Percentiles rank a stretch among this genome's conserved stretches.
Evolutionary conservation across 2,329 filamentous ascomycete species (phyloP).

Genomic region (Fusarium aywerte): DNA sequence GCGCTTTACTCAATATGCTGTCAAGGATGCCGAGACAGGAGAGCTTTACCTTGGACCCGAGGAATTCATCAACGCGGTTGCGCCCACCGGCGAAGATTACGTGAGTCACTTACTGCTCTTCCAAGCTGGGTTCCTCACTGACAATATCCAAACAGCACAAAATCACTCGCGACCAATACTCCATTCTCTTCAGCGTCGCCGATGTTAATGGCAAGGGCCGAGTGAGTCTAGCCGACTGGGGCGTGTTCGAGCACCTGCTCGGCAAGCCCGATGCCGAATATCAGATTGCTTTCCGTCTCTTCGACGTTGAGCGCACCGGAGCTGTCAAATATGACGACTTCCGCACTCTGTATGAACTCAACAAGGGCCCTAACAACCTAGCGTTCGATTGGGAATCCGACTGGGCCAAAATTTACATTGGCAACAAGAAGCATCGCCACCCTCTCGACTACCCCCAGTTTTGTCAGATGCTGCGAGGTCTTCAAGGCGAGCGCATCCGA

Average conservation of each 20-base stretch:
- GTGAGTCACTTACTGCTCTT: slow-evolving; percentile 65
- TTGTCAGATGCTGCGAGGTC: slow-evolving; percentile 94
- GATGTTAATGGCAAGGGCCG: slow-evolving; percentile 80
- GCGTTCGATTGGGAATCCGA: slow-evolving; percentile 98
- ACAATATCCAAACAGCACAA: slow-evolving; percentile 76
- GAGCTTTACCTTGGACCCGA: slow-evolving; percentile 83
- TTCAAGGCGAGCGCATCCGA: slow-evolving; percentile 94
- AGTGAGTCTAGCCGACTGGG: slow-evolving; percentile 87
- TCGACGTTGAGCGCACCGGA: slow-evolving; percentile 86
- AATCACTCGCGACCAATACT: slow-evolving; percentile 95
- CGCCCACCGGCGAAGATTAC: slow-evolving; percentile 87
- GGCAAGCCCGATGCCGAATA: slow-evolving; percentile 97
- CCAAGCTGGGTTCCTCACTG: slow-evolving; percentile 15
- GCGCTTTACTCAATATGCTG: slow-evolving; percentile 80
- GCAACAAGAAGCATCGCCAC: slow-evolving; percentile 86
- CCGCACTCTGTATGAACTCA: slow-evolving; percentile 83
- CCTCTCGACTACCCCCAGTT: slow-evolving; percentile 96
- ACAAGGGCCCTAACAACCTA: slow-evolving; percentile 85
- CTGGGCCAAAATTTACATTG: slow-evolving; percentile 95
- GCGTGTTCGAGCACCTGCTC: slow-evolving; percentile 91
- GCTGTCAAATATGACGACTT: slow-evolving; percentile 91
- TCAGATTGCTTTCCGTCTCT: slow-evolving; percentile 96
- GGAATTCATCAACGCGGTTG: slow-evolving; percentile 92
- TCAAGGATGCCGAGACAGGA: slow-evolving; percentile 77
- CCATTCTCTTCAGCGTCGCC: slow-evolving; percentile 90